Percentiles rank a stretch among this genome's conserved stretches.
Conservation (phyloP, 2,329 filamentous ascomycete species). For the Hymenoscyphus infarciens region DNA sequence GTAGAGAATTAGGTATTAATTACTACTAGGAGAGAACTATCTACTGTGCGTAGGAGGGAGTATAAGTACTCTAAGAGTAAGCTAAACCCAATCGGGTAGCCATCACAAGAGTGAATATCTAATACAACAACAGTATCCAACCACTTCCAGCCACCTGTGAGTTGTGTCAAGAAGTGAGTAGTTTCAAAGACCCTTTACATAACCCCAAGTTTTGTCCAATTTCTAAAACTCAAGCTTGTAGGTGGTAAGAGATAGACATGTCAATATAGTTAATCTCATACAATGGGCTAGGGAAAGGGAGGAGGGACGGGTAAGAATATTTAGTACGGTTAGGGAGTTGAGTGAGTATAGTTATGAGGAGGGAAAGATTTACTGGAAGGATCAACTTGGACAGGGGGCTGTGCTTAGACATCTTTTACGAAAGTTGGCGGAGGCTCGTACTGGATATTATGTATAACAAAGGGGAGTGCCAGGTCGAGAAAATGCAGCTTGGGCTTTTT, state of each 20-base stretch:
- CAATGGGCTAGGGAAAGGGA: conserved; percentile 13
- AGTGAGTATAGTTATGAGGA: not conserved
- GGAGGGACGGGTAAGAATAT: not conserved
- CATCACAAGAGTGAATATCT: no score
- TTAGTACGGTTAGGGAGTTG: not conserved
- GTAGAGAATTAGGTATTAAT: no score
- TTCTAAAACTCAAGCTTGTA: not conserved
- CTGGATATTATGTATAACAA: no score
- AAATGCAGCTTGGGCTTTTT: no score
- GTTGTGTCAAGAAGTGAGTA: conserved; percentile 13
- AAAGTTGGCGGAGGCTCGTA: not conserved
- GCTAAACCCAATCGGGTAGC: no score
- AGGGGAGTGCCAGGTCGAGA: no score
- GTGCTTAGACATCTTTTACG: not conserved
- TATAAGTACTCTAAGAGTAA: no score
- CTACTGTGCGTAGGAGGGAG: no score
- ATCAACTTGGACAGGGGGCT: not conserved
- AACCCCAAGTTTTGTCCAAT: not conserved
- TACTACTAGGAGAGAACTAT: no score
- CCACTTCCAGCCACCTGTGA: conserved; percentile 11
- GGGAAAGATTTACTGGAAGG: not conserved
- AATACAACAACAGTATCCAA: conserved; percentile 7
- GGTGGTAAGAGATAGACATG: conserved; percentile 10
- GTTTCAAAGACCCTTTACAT: not conserved
- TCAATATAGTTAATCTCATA: conserved; percentile 16